Percentiles rank a stretch among this genome's conserved stretches.
Conservation (phyloP, 495 filamentous ascomycete genomes). For the Chaetomium cochliodes region DNA sequence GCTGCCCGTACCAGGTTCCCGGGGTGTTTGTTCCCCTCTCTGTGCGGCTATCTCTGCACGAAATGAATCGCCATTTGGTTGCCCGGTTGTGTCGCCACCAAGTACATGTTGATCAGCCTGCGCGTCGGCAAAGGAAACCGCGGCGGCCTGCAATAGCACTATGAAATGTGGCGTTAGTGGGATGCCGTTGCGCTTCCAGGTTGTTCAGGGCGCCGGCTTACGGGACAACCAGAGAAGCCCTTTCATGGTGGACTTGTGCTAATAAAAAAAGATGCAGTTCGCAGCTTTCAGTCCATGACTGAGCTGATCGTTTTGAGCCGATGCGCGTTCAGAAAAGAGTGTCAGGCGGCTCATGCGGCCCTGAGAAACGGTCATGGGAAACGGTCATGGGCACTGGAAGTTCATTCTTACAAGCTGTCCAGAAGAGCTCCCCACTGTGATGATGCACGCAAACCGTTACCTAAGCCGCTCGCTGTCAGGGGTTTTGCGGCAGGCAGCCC, state of each 20-base stretch:
- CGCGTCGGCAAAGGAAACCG: slow-evolving; percentile 36
- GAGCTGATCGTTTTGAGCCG: neutral
- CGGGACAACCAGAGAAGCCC: slow-evolving; percentile 43
- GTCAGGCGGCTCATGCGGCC: slow-evolving; percentile 10
- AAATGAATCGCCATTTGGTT: slow-evolving; percentile 30
- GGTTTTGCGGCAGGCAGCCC: slow-evolving; percentile 1
- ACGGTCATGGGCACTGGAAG: no score
- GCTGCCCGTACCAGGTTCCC: slow-evolving; percentile 32
- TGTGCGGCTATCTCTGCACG: slow-evolving; percentile 34
- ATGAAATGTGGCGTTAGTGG: slow-evolving; percentile 26
- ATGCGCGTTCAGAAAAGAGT: neutral
- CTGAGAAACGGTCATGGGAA: neutral
- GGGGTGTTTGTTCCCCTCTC: slow-evolving; percentile 20
- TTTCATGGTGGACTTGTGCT: slow-evolving; percentile 38
- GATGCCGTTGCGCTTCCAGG: slow-evolving; percentile 13
- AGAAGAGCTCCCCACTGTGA: slow-evolving; percentile 20
- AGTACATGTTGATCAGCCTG: slow-evolving; percentile 38
- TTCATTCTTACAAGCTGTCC: slow-evolving; percentile 21
- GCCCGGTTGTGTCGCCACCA: slow-evolving; percentile 25
- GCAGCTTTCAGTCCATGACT: slow-evolving; percentile 30
- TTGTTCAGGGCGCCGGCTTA: slow-evolving; percentile 31
- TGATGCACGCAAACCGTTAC: slow-evolving; percentile 8
- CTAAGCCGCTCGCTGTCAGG: slow-evolving; percentile 7
- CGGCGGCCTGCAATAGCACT: slow-evolving; percentile 52
- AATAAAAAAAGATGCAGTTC: slow-evolving; percentile 14